Base-by-base conservation (phyloP, 2,329 filamentous ascomycete species). In the Hypoxylon sp. region DNA sequence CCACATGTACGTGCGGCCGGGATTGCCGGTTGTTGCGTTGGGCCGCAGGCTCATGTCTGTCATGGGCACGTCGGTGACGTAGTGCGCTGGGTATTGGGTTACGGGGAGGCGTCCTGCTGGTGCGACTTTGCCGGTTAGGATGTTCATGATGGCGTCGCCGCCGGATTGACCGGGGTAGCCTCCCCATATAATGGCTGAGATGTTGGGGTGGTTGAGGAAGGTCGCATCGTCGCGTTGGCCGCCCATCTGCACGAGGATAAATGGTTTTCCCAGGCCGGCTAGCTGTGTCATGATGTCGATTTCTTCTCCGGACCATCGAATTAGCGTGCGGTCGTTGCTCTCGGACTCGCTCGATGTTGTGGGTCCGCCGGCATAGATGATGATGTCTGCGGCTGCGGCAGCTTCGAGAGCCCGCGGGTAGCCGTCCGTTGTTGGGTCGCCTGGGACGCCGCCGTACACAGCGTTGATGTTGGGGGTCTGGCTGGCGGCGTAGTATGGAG, bases 291-390 rank as follows among this genome's bases (percentile, higher is more conserved):
- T 83, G 19, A 89, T 75, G 50, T 83, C 81, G 3, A 87, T 76
- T 69, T 87, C 86, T 23, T 81, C 80, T 4, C 79, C 80, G 0
- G 85, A 81, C 86, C 87, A 89, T 5, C 78, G 75, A 50, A 89
- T 82, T 11, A 77, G 73, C 10, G 78, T 78, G 11, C 87, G 82
- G 71, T 90, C 87, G 21, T 77, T 79, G 19, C 76, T 80, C 72
- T 90, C 87, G 10, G 60, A 32, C 36, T 72, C 70, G 49, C 25
- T 65, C 2, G 78, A 77, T 60, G 85, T 86, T 5, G 85, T 80
- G 3, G 78, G 77, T n/a, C 87, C 87, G 43, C 85, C 86, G 13
- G 84, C 78, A 69, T 83, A 89, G 32, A 89, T 75, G 68, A 89
- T 83, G 5, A 83, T 75, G 71, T 88, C 85, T 3, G 85, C 80